Conservation (phyloP, 1,284 basidiomycete species). For the Fistulinella cinereoalba region DNA sequence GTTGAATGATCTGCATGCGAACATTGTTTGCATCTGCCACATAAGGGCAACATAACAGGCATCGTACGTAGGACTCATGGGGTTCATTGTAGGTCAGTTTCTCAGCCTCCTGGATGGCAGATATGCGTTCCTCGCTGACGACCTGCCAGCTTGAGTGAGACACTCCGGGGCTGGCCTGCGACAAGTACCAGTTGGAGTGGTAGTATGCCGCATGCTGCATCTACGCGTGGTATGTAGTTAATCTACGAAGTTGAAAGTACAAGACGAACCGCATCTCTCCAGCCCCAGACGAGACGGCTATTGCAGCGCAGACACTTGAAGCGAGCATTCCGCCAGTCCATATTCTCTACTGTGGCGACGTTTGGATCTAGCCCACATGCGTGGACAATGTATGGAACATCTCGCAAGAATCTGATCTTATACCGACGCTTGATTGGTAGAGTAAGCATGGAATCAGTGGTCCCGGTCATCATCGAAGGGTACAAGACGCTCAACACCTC, state of each 20-base stretch:
- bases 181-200: too few relatives aligned
- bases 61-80: neutral
- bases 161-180: too few relatives aligned
- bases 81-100: neutral
- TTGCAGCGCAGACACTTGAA: too few relatives aligned
- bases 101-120: constrained; percentile 1
- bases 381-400: constrained; percentile 9
- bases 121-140: constrained; percentile 1
- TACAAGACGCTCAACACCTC: neutral
- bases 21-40: neutral
- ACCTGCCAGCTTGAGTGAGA: too few relatives aligned
- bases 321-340: constrained; percentile 22
- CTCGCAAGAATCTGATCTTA: constrained; percentile 11
- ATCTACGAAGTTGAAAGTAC: too few relatives aligned
- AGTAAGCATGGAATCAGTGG: neutral
- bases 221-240: too few relatives aligned
- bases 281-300: too few relatives aligned
- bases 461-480: neutral
- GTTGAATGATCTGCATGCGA: neutral
- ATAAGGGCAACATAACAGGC: constrained; percentile 3
- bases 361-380: constrained; percentile 15
- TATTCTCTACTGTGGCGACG: constrained; percentile 14
- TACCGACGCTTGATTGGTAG: neutral
- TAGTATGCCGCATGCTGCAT: too few relatives aligned
- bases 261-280: too few relatives aligned